Evolutionary conservation across 148 eudicot genomes (phyloP).

Genomic region (Rhododendron kiyosumense): DNA sequence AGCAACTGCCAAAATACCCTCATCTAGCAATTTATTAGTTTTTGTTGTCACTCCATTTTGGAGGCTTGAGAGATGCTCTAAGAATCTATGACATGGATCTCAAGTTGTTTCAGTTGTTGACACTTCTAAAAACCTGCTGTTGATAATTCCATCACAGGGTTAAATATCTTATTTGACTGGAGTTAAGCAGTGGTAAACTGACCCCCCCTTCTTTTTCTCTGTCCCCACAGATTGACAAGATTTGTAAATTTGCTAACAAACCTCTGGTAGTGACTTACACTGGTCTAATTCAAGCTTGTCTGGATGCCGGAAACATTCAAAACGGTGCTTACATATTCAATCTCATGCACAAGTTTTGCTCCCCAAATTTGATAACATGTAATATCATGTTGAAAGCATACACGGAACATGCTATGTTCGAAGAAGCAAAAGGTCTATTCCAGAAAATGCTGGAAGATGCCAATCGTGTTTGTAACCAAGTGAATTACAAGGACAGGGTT

Average conservation of each 20-base stretch:
- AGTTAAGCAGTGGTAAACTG: neutral
- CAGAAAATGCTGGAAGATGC: slow-evolving; percentile 35
- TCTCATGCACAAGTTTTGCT: slow-evolving; percentile 75
- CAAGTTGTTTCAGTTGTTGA: neutral
- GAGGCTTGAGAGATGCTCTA: neutral
- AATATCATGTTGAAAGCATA: slow-evolving; percentile 81
- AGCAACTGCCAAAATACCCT: no score
- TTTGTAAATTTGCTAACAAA: slow-evolving; percentile 81
- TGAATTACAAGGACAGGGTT: slow-evolving; percentile 30
- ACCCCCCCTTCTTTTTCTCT: neutral
- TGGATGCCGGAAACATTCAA: slow-evolving; percentile 46
- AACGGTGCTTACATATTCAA: slow-evolving; percentile 59
- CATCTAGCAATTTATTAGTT: no score
- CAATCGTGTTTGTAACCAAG: slow-evolving; percentile 13
- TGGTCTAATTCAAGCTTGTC: slow-evolving; percentile 83
- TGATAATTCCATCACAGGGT: neutral
- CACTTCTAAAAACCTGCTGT: neutral
- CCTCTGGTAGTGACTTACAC: slow-evolving; percentile 90
- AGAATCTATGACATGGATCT: neutral
- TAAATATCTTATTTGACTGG: neutral
- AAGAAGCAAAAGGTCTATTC: slow-evolving; percentile 65
- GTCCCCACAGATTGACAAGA: slow-evolving; percentile 64
- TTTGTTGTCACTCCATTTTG: neutral
- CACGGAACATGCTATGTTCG: slow-evolving; percentile 57
- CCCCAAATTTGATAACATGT: slow-evolving; percentile 76